Evolutionary conservation across 2,329 filamentous ascomycete genomes (phyloP), one percentile per base, ranked within the genome.

Genomic region (Colletotrichum cereale): DNA sequence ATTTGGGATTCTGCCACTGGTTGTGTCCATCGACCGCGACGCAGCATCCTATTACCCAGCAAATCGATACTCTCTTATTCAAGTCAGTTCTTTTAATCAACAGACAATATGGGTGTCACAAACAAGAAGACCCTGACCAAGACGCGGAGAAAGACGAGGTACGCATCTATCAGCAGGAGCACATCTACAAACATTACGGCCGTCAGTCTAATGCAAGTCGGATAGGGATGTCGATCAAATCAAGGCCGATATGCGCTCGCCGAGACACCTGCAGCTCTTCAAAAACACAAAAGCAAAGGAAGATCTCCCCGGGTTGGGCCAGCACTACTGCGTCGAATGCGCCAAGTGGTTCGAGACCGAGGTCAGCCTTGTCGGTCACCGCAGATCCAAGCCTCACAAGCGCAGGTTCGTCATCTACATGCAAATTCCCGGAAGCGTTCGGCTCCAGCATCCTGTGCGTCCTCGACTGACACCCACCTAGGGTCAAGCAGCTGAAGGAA

Each of bases 291-390:
- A 97, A 79, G 90, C 92, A 7, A 84, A 88, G 29, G 96, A 98
- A 79, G 96, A 98, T 78, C 87, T 98, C 44, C 96, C 96, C 3
- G 96, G 91, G 0, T 86, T 98, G 60, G 96, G 96, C 34, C 87
- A 90, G 76, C 91, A 91, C 80, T 98, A 98, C 82, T 99, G 96
- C 82, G 86, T 92, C 21, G 93, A 97, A 82, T 99, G 96, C 82
- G 92, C 96, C 74, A 98, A 97, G 84, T 98, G 94, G 92, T 98
- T 97, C 81, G 96, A 98, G 81, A 92, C 91, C 61, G 93, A 96
- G 75, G 82, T 88, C 76, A 97, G 93, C 76, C 85, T 97, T 69
- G 86, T 87, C 44, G 86, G 89, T 36, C 96, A 99, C 83, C 86
- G 87, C 68, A 94, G 92, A 81, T 94, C 94, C 76, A 99, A 98